Percentiles rank a stretch among this genome's conserved stretches.
phyloP scores from a whole-genome alignment of 768 basidiomycete species.

The Galerina sulciceps region DNA sequence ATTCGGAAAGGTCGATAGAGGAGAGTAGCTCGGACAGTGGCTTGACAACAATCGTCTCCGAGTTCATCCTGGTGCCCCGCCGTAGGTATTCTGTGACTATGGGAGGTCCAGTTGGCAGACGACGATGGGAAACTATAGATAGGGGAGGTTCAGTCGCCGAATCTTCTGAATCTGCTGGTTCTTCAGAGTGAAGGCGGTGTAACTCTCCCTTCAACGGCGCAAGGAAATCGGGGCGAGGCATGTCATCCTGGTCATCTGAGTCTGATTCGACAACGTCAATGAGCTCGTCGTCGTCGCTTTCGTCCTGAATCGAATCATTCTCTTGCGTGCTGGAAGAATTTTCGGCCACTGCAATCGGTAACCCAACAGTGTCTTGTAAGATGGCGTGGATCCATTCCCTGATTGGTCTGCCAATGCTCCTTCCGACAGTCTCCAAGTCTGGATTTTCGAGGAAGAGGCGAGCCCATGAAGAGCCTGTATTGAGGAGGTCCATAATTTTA shows the following conservation, averaged over 20 bases:
- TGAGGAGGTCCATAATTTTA: conserved; percentile 61
- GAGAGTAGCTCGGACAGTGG: conserved; percentile 51
- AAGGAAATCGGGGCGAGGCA: conserved; percentile 48
- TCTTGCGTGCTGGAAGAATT: conserved; percentile 22
- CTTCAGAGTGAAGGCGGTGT: conserved; percentile 49
- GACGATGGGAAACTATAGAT: conserved; percentile 39
- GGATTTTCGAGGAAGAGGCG: conserved; percentile 79
- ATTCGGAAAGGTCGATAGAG: conserved; percentile 39
- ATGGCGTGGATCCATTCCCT: conserved; percentile 71
- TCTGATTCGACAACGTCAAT: conserved; percentile 71
- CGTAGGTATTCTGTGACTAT: conserved; percentile 64
- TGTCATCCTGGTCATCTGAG: conserved; percentile 48
- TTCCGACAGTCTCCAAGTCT: conserved; percentile 67
- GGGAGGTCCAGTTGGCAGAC: conserved; percentile 24
- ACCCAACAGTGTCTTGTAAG: conserved; percentile 68
- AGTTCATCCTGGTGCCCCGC: conserved; percentile 66
- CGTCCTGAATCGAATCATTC: conserved; percentile 15
- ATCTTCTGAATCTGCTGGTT: conserved; percentile 43
- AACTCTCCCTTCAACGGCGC: conserved; percentile 74
- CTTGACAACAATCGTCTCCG: conserved; percentile 59
- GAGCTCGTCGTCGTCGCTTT: conserved; percentile 58
- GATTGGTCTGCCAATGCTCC: conserved; percentile 65
- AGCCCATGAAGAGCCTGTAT: conserved; percentile 71
- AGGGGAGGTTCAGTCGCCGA: conserved; percentile 32
- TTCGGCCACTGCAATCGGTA: conserved; percentile 41